Evolutionary conservation across 2,329 filamentous ascomycete species (phyloP), one percentile per base, ranked within the genome.

Genomic region (Orbilia quercus): DNA sequence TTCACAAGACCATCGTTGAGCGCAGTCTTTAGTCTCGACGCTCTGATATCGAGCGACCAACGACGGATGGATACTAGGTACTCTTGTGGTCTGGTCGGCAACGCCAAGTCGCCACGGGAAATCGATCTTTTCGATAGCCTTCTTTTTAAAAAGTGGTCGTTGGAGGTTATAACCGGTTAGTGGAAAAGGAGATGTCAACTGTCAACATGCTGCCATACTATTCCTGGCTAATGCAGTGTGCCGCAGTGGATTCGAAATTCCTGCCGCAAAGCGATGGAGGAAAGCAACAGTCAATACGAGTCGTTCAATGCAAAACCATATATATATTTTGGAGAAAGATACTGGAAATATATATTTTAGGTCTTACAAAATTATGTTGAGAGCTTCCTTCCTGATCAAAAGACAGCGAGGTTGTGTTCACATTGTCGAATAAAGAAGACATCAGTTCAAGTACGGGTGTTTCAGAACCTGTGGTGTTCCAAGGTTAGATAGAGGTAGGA

Each of bases 371-470:
- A 7, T 5, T 20, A n/a, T 20, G 18, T 45, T 20, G 12, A 45
- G 42, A 22, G 18, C 22, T 45, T 16, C n/a, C 22, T 9, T 50
- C 23, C 12, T n/a, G 9, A 9, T n/a, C n/a, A 18, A 20, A 16
- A 11, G n/a, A 9, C 16, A 20, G 23, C 36, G 31, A 62, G 25
- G 1, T 12, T 44, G 18, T n/a, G 48, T n/a, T 20, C 22, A 36
- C 40, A 23, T 48, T 9, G 31, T 25, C 23, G 40, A 9, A 25
- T 16, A 22, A 12, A 44, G n/a, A 44, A 34, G 28, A 20, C 18
- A 51, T 36, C 79, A 76, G 18, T 75, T 79, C 73, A 76, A 78
- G 60, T 75, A 77, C 45, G 78, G 78, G 65, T 78, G 78, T 38
- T 77, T 78, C 66, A 78, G 76, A 42, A 76, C 71, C 51, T 76